Base-by-base conservation (phyloP, 1,284 basidiomycete genomes). In the Malassezia sp. region DNA sequence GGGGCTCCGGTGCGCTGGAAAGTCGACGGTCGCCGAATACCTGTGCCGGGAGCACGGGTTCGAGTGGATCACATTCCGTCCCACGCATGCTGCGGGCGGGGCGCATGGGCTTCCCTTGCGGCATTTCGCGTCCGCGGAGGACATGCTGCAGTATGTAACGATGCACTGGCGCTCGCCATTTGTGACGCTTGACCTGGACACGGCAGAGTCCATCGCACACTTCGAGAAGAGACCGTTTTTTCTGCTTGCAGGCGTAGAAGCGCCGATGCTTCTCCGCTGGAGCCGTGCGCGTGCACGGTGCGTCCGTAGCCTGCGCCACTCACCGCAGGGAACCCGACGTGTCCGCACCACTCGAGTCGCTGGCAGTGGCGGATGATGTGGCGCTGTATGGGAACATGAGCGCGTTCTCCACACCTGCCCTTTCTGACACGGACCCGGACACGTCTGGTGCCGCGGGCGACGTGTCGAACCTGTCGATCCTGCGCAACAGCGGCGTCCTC, bases 181-280 rank as follows among this genome's bases (percentile, higher is more conserved):
- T 62, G 88, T 96, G 23, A 93, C 88, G 0, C 76, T 77, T 5
- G 83, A 86, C 61, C 71, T 95, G 17, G 66, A 70, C 38, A 79
- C 77, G 1, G 72, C 72, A 23, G 50, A 52, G 0, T 75, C 79
- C n/a, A 62, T 80, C 14, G 75, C 90, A 31, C 73, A 76, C 35
- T 96, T 95, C 63, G 71, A 80, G 29, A 89, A 83, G 65, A 76
- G 93, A 8, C 91, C 91, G 0, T 96, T 88, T 70, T 89, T 95
- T 67, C 73, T 95, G 61, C 77, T 95, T 24, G 74, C 95, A 29
- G 78, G 75, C 36, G 77, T 91, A n/a, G 86, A 95, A 52, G 90
- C 85, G 0, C 89, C 90, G 0, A 62, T 91, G 20, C 67, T 81
- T 21, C 59, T 70, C 29, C 42, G 67, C 3, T 68, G 58, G 56